phyloP scores from a whole-genome alignment of 2,329 filamentous ascomycete genomes.

The Fusarium nanum region DNA sequence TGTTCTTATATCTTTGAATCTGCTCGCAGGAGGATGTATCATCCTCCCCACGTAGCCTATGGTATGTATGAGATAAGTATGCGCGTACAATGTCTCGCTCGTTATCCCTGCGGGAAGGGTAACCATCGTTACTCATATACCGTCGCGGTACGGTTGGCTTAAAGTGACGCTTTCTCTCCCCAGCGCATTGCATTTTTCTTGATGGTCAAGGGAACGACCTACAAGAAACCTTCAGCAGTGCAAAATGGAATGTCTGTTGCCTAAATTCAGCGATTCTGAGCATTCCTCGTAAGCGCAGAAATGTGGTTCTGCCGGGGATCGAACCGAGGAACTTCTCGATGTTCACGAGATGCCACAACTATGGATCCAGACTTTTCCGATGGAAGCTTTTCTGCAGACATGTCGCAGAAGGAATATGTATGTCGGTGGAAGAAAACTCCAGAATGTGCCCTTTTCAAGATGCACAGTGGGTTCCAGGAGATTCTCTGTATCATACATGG shows the following conservation, averaged over 20 bases:
- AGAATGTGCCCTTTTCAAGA: neutral
- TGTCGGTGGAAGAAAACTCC: neutral
- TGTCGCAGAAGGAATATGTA: no score
- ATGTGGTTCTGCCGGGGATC: neutral
- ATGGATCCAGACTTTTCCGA: neutral
- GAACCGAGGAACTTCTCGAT: neutral
- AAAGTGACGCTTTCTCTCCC: neutral
- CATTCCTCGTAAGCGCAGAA: neutral
- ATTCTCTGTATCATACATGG: neutral
- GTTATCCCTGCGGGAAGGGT: no score
- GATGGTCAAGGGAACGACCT: rapidly evolving
- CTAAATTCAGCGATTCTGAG: neutral
- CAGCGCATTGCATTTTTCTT: neutral
- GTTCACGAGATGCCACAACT: neutral
- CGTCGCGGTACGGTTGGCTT: neutral
- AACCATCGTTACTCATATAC: neutral
- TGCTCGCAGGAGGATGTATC: neutral
- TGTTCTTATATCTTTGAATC: rapidly evolving
- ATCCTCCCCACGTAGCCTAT: neutral
- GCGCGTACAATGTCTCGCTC: no score
- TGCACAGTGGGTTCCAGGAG: neutral
- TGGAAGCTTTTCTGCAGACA: neutral
- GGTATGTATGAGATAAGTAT: no score
- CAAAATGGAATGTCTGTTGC: rapidly evolving
- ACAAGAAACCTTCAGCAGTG: rapidly evolving